These are phyloP conservation scores for Colletotrichum lindemuthianum DNA, from an alignment of 2,329 filamentous ascomycete species.

Conservation along the genomic window DNA sequence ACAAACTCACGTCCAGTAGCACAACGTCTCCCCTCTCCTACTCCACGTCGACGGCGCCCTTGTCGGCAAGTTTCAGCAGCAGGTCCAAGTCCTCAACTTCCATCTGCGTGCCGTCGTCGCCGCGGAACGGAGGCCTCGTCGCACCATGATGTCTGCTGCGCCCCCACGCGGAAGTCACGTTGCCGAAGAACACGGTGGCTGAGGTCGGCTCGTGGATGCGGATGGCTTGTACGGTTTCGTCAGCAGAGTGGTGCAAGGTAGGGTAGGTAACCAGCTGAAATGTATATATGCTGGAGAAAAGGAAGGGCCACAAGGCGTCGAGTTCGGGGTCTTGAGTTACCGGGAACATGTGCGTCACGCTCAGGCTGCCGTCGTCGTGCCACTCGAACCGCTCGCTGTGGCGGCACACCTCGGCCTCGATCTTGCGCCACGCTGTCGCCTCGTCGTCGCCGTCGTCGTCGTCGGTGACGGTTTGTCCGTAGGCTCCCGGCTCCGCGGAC, in stretches of 20 bases:
- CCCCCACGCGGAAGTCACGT: conserved; percentile 48
- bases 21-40: conserved; percentile 46
- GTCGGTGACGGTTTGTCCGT: conserved; percentile 42
- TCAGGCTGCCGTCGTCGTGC: conserved; percentile 48
- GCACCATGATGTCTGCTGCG: conserved; percentile 46
- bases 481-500: conserved; percentile 44
- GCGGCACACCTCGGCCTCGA: conserved; percentile 45
- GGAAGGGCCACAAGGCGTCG: no score
- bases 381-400: conserved; percentile 47
- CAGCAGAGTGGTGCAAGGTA: neutral
- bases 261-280: neutral
- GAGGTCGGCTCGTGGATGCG: conserved; percentile 42
- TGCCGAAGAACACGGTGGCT: conserved; percentile 45
- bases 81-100: conserved; percentile 44
- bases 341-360: conserved; percentile 45
- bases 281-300: no score
- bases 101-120: conserved; percentile 44
- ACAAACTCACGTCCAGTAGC: conserved; percentile 43
- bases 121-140: conserved; percentile 43
- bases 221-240: conserved; percentile 37
- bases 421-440: conserved; percentile 39
- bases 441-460: conserved; percentile 41
- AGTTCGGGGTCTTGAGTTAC: conserved; percentile 33
- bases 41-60: conserved; percentile 40
- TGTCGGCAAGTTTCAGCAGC: conserved; percentile 42